Evolutionary conservation across 2,329 filamentous ascomycete genomes (phyloP).

Genomic region (Claviceps fusiformis): DNA sequence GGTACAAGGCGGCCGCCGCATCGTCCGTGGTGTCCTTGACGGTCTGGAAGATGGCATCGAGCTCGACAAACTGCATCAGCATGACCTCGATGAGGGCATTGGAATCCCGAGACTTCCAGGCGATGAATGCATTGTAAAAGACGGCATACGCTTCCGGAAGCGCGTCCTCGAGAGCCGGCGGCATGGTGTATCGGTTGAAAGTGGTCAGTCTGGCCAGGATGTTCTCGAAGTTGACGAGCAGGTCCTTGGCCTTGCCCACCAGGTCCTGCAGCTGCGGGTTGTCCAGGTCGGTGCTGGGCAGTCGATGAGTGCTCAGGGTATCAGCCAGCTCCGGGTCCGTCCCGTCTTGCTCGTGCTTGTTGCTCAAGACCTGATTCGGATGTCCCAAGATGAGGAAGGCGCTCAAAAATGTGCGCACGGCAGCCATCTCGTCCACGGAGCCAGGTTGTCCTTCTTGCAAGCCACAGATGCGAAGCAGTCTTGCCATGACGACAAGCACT

Average conservation of each 20-base stretch:
- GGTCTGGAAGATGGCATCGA: slow-evolving; percentile 72
- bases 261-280: slow-evolving; percentile 56
- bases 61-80: slow-evolving; percentile 74
- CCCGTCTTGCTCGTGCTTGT: slow-evolving; percentile 49
- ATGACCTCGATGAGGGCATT: slow-evolving; percentile 68
- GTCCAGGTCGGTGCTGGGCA: slow-evolving; percentile 33
- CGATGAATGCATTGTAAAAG: slow-evolving; percentile 67
- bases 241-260: slow-evolving; percentile 62
- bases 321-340: slow-evolving; percentile 40
- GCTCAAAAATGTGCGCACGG: slow-evolving; percentile 63
- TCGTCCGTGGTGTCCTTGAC: slow-evolving; percentile 67
- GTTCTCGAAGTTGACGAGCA: slow-evolving; percentile 66
- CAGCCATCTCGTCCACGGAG: slow-evolving; percentile 54
- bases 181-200: slow-evolving; percentile 53
- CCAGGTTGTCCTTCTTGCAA: slow-evolving; percentile 50
- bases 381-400: slow-evolving; percentile 71
- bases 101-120: slow-evolving; percentile 73
- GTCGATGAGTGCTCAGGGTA: slow-evolving; percentile 15
- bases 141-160: slow-evolving; percentile 58
- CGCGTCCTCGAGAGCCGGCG: slow-evolving; percentile 45
- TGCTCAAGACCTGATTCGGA: slow-evolving; percentile 63
- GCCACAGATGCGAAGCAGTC: slow-evolving; percentile 55
- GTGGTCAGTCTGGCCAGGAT: slow-evolving; percentile 52
- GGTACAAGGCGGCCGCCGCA: slow-evolving; percentile 61
- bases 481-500: slow-evolving; percentile 51